These are phyloP conservation scores for Jimgerdemannia flammicorona DNA, from an alignment of 192 early-diverging fungal genomes.

Conservation along the genomic window DNA sequence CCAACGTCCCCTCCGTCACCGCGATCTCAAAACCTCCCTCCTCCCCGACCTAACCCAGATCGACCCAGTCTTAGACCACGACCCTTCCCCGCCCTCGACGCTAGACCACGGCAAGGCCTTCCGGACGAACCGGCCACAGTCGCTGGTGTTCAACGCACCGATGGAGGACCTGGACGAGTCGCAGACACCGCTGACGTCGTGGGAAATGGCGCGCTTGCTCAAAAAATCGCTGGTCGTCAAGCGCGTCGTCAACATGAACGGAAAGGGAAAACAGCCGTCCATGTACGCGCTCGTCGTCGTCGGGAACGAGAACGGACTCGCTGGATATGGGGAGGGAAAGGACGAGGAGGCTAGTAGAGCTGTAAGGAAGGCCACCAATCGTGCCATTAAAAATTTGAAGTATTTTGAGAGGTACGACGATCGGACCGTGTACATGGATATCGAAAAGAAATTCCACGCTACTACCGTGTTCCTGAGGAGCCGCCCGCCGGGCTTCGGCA, in stretches of 20 bases:
- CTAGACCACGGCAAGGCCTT: neutral
- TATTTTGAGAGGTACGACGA: constrained; percentile 87
- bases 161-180: no score
- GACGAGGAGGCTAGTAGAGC: constrained; percentile 74
- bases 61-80: neutral
- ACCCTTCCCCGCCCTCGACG: neutral
- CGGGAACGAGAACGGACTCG: constrained; percentile 87
- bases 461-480: constrained; percentile 76
- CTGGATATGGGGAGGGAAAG: constrained; percentile 92
- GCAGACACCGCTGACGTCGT: constrained; percentile 34
- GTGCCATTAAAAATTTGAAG: constrained; percentile 86
- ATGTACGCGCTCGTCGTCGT: constrained; percentile 94
- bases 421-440: constrained; percentile 86
- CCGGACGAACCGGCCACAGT: neutral
- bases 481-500: constrained; percentile 92
- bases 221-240: constrained; percentile 73
- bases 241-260: constrained; percentile 75
- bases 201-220: constrained; percentile 52
- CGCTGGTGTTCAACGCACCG: neutral
- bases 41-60: neutral
- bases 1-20: neutral
- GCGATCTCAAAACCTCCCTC: neutral
- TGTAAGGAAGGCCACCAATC: constrained; percentile 80
- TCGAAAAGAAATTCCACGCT: constrained; percentile 87
- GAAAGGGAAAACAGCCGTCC: constrained; percentile 73